Evolutionary conservation across 1,139 yeast genomes (phyloP).

Genomic region (Pneumocystis carinii): DNA sequence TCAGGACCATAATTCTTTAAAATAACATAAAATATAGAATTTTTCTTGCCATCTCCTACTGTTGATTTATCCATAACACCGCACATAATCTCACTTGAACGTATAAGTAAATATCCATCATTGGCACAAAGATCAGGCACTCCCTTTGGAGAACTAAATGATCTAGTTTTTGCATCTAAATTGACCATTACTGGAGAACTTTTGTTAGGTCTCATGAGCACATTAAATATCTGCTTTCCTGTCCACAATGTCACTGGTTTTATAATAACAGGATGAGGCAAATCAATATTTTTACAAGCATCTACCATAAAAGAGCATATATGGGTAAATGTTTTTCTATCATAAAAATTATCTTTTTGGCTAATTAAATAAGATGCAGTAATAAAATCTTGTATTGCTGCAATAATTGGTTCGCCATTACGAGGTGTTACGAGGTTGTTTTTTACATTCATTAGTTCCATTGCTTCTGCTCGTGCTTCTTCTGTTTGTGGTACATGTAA

Average conservation of each 20-base stretch:
- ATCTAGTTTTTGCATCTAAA: constrained; percentile 86
- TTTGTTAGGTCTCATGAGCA: constrained; percentile 71
- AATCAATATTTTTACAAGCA: constrained; percentile 69
- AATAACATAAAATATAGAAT: constrained; percentile 88
- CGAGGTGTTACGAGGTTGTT: constrained; percentile 88
- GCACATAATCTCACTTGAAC: constrained; percentile 76
- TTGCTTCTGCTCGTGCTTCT: constrained; percentile 97
- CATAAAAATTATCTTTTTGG: constrained; percentile 83
- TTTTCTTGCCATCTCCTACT: constrained; percentile 95
- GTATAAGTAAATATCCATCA: constrained; percentile 80
- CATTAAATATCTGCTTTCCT: constrained; percentile 85
- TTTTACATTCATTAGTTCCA: constrained; percentile 94
- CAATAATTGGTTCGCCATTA: constrained; percentile 97
- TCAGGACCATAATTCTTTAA: constrained; percentile 88
- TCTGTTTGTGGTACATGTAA: constrained; percentile 98
- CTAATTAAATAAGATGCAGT: constrained; percentile 90
- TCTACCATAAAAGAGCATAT: constrained; percentile 92
- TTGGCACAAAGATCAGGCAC: constrained; percentile 90
- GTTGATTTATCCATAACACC: constrained; percentile 97
- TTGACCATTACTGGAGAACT: constrained; percentile 69
- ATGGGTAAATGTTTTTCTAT: constrained; percentile 71
- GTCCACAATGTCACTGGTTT: constrained; percentile 91
- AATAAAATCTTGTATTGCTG: constrained; percentile 98
- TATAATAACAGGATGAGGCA: constrained; percentile 88
- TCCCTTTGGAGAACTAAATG: constrained; percentile 58